Conservation (phyloP, 768 basidiomycete species). For the Chalciporus piperatus region DNA sequence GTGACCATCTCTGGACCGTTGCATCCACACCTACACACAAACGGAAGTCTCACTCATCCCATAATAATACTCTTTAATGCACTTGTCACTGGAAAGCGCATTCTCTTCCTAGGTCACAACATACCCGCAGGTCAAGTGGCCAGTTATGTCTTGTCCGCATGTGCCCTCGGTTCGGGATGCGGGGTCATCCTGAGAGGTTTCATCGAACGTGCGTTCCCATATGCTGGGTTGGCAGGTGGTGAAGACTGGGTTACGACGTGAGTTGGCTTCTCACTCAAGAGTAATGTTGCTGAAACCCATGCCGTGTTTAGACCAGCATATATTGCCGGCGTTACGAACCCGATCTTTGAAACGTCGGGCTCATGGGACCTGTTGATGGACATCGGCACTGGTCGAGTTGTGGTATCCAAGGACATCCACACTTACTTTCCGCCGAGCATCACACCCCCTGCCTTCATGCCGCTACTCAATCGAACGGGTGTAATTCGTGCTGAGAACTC, state of each 20-base stretch:
- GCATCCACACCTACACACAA: constrained; percentile 93
- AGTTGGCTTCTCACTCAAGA: constrained; percentile 29
- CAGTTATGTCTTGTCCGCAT: constrained; percentile 89
- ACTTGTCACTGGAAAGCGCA: constrained; percentile 90
- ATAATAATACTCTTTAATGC: constrained; percentile 97
- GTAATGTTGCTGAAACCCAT: constrained; percentile 3
- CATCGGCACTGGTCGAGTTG: constrained; percentile 81
- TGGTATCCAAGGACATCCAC: constrained; percentile 83
- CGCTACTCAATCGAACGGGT: constrained; percentile 53
- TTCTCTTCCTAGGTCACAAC: constrained; percentile 90
- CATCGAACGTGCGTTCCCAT: constrained; percentile 91
- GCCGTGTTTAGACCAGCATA: constrained; percentile 67
- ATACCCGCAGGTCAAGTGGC: constrained; percentile 90
- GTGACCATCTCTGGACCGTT: constrained; percentile 67
- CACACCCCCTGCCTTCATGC: constrained; percentile 40
- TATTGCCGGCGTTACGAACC: constrained; percentile 97
- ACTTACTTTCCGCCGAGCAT: constrained; percentile 46
- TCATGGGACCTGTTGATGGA: constrained; percentile 95
- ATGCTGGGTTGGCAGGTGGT: constrained; percentile 83
- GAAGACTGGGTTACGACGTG: constrained; percentile 91
- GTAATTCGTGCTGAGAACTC: constrained; percentile 65
- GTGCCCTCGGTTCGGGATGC: constrained; percentile 89
- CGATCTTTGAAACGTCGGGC: constrained; percentile 85
- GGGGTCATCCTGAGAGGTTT: constrained; percentile 83
- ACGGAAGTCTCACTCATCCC: constrained; percentile 86